phyloP scores from a whole-genome alignment of 2,329 filamentous ascomycete genomes.

The Penicillium sp. region DNA sequence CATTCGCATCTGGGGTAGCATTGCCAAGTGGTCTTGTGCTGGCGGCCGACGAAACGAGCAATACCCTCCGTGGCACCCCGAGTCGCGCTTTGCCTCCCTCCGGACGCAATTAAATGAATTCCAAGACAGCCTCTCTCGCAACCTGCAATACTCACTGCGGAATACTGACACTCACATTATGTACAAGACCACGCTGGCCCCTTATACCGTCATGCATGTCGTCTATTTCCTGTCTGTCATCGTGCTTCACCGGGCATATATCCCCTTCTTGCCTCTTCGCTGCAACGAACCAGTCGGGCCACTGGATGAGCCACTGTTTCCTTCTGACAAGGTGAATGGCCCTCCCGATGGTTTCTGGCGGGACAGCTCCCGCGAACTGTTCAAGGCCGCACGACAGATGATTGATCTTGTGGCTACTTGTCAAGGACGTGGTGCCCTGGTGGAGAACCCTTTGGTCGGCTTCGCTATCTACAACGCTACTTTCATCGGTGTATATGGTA shows the following conservation, averaged over 20 bases:
- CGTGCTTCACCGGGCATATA: conserved; percentile 59
- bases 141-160: conserved; percentile 54
- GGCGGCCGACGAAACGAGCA: conserved; percentile 57
- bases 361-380: conserved; percentile 54
- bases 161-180: conserved; percentile 61
- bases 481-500: conserved; percentile 57
- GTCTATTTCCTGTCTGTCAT: conserved; percentile 59
- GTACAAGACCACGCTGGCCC: conserved; percentile 54
- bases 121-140: conserved; percentile 55
- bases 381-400: conserved; percentile 57
- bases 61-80: conserved; percentile 58
- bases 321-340: conserved; percentile 45
- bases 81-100: conserved; percentile 54
- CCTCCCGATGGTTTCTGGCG: conserved; percentile 58
- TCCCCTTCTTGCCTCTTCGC: conserved; percentile 58
- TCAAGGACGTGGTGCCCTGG: conserved; percentile 54
- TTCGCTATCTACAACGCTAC: conserved; percentile 61
- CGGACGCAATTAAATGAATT: conserved; percentile 53
- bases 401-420: conserved; percentile 58
- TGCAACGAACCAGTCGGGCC: conserved; percentile 57
- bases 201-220: conserved; percentile 61
- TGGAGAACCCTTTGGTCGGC: conserved; percentile 60
- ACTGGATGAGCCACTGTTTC: conserved; percentile 54
- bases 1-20: conserved; percentile 59
- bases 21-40: conserved; percentile 60